phyloP scores from a whole-genome alignment of 352 stramenopile genomes.

The Blastocystis sp. region DNA sequence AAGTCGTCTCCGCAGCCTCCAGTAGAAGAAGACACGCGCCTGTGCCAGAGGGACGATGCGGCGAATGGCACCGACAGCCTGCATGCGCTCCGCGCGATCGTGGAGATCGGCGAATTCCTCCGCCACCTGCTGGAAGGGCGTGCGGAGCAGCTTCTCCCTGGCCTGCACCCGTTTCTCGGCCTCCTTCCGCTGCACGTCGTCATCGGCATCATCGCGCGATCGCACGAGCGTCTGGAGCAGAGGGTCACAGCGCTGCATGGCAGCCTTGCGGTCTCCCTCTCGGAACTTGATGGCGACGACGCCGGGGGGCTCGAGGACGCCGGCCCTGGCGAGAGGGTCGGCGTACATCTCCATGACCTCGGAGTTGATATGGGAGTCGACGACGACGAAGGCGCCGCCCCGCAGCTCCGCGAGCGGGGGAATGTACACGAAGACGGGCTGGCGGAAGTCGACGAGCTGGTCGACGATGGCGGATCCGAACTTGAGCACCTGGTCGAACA shows the following conservation, averaged over 20 bases:
- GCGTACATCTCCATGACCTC: constrained; percentile 99
- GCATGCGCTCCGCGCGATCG: constrained; percentile 98
- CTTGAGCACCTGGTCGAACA: constrained; percentile 99
- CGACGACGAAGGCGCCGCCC: constrained; percentile 94
- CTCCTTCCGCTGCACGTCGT: not conserved
- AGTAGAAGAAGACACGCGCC: constrained; percentile 92
- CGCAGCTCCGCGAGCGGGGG: constrained; percentile 92
- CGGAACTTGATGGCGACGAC: constrained; percentile 98
- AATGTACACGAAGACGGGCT: constrained; percentile 99
- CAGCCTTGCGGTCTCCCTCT: constrained; percentile 85
- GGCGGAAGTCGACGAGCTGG: constrained; percentile 89
- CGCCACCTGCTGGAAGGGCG: constrained; percentile 89
- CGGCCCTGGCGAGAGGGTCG: constrained; percentile 78
- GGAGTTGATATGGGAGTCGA: constrained; percentile 97
- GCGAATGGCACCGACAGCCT: constrained; percentile 91
- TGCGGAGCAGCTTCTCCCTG: constrained; percentile 81
- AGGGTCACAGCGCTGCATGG: constrained; percentile 89
- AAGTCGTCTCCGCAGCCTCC: constrained; percentile 86
- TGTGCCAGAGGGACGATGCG: constrained; percentile 85
- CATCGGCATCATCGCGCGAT: not conserved
- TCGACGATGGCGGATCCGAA: constrained; percentile 99
- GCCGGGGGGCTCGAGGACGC: constrained; percentile 94
- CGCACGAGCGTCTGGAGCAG: constrained; percentile 75
- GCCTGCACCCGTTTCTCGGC: not conserved
- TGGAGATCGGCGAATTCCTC: constrained; percentile 99